A percentile compares a stretch with the other conserved stretches of the same genome.
phyloP scores from a whole-genome alignment of 176 grass and related monocot species.

The Zizania latifolia region DNA sequence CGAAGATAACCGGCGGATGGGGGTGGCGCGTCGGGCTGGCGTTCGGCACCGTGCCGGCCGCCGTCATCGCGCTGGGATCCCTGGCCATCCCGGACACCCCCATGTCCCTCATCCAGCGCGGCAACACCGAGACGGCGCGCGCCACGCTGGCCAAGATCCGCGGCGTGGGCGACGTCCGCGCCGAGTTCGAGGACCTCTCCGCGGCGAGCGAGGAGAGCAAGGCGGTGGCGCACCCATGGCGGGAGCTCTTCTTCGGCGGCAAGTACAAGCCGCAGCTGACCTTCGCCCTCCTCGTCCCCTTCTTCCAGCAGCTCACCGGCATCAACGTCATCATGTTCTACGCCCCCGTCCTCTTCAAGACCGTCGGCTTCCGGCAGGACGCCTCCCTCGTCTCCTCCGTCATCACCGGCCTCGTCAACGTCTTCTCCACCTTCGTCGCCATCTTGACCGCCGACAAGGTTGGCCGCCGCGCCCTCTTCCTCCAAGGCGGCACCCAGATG shows the following conservation, averaged over 20 bases:
- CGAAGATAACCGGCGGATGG: slow-evolving; percentile 29
- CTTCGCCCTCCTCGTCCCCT: slow-evolving; percentile 28
- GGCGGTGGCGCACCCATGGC: slow-evolving; percentile 36
- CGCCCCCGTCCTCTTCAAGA: slow-evolving; percentile 58
- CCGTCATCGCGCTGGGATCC: slow-evolving; percentile 31
- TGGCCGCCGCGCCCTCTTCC: slow-evolving; percentile 46
- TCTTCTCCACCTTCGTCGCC: slow-evolving; percentile 54
- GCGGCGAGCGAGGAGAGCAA: slow-evolving; percentile 26
- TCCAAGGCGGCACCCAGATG: slow-evolving; percentile 56
- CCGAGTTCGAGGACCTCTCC: slow-evolving; percentile 35
- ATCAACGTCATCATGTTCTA: slow-evolving; percentile 86
- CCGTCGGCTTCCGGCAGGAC: slow-evolving; percentile 35
- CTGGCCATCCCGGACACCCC: slow-evolving; percentile 43
- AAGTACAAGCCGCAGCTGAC: slow-evolving; percentile 46
- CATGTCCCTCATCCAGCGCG: slow-evolving; percentile 27
- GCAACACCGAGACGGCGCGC: slow-evolving; percentile 27
- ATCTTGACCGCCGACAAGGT: slow-evolving; percentile 40
- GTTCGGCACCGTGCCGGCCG: slow-evolving; percentile 34
- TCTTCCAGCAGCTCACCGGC: slow-evolving; percentile 64
- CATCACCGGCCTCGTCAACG: slow-evolving; percentile 52
- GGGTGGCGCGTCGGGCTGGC: slow-evolving; percentile 38
- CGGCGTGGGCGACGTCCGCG: slow-evolving; percentile 28
- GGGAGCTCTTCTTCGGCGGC: slow-evolving; percentile 35
- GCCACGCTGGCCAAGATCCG: slow-evolving; percentile 30
- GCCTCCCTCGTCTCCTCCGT: slow-evolving; percentile 42